Evolutionary conservation across 2,329 filamentous ascomycete species (phyloP).

Genomic region (Nemania sp.): DNA sequence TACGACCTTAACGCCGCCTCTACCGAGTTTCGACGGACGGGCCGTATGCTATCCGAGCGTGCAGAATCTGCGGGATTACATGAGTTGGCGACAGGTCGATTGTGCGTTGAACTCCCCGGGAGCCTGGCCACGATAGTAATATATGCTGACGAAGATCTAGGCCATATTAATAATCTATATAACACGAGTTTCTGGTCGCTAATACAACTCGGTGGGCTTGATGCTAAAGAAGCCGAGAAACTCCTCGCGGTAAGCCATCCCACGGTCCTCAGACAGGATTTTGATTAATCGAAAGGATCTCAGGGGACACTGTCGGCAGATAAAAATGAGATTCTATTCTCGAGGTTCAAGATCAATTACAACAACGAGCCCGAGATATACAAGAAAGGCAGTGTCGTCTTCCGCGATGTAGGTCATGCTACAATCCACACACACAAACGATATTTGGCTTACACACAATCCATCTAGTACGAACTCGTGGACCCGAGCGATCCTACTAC

Average conservation of each 20-base stretch:
- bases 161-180: constrained; percentile 97
- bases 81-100: constrained; percentile 96
- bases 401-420: constrained; percentile 66
- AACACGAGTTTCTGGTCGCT: constrained; percentile 96
- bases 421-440: background rate
- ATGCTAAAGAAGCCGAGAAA: constrained; percentile 77
- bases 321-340: constrained; percentile 96
- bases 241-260: constrained; percentile 67
- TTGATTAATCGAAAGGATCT: constrained; percentile 28
- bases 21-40: constrained; percentile 91
- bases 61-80: constrained; percentile 85
- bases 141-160: constrained; percentile 49
- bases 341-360: constrained; percentile 89
- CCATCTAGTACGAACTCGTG: constrained; percentile 68
- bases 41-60: constrained; percentile 87
- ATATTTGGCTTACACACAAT: constrained; percentile 27
- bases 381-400: constrained; percentile 90
- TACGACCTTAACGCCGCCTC: constrained; percentile 68
- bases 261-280: background rate
- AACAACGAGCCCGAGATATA: constrained; percentile 94
- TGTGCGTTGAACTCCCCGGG: constrained; percentile 58
- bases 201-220: constrained; percentile 76
- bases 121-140: background rate
- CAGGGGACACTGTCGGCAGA: constrained; percentile 82
- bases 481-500: constrained; percentile 57